These are phyloP conservation scores for Paracoccidioides brasiliensis DNA, from an alignment of 2,329 filamentous ascomycete species.

Conservation along the genomic window DNA sequence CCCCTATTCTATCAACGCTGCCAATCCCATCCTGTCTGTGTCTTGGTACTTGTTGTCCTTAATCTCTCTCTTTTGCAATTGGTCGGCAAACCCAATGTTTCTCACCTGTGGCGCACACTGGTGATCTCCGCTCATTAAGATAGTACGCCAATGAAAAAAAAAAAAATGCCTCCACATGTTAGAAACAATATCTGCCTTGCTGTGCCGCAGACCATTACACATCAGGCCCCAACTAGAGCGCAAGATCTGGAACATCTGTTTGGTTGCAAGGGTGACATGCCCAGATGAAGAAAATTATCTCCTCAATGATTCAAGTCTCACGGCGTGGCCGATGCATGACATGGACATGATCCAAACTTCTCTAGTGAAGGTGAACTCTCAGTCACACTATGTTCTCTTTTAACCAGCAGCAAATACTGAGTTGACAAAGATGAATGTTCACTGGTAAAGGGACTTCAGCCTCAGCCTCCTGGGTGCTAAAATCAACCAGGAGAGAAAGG, in stretches of 20 bases:
- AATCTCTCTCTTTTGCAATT: too few species aligned
- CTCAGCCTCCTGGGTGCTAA: neutral
- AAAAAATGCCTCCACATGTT: neutral
- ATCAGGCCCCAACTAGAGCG: too few species aligned
- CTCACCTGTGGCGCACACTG: too few species aligned
- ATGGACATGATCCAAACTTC: neutral
- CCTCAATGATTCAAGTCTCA: neutral
- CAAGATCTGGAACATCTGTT: too few species aligned
- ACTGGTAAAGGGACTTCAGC: neutral
- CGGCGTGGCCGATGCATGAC: neutral
- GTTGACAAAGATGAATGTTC: neutral
- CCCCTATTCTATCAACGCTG: neutral
- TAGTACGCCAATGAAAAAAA: too few species aligned
- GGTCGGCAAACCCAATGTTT: too few species aligned
- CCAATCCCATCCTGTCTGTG: neutral
- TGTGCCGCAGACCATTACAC: neutral
- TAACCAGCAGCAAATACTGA: neutral
- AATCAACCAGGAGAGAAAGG: neutral
- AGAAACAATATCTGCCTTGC: conserved; percentile 1
- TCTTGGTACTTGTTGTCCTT: too few species aligned
- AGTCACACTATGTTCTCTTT: neutral
- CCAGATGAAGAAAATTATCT: neutral
- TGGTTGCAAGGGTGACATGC: neutral
- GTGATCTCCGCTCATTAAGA: too few species aligned
- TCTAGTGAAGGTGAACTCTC: neutral